These are phyloP conservation scores for Hypoxylon sp. DNA, from an alignment of 2,329 filamentous ascomycete genomes.

Conservation along the genomic window DNA sequence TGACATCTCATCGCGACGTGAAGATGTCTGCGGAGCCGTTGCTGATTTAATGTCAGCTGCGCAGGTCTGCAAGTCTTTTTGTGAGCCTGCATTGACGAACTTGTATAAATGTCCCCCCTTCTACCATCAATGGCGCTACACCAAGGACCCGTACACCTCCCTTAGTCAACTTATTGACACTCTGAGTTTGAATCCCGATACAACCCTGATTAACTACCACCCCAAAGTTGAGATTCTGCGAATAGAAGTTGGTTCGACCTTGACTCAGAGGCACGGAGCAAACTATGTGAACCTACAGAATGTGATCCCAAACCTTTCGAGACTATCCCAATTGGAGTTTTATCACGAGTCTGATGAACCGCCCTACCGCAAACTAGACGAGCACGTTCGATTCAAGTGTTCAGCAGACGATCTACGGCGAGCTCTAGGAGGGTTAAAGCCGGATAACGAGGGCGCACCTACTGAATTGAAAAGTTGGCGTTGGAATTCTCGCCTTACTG, in stretches of 20 bases:
- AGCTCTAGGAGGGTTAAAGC: constrained; percentile 67
- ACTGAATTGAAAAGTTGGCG: constrained; percentile 69
- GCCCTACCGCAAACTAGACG: constrained; percentile 73
- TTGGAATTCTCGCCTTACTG: constrained; percentile 71
- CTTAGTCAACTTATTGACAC: constrained; percentile 67
- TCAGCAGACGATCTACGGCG: constrained; percentile 71
- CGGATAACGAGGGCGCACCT: constrained; percentile 54
- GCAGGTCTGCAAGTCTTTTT: constrained; percentile 73
- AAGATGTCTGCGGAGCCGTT: constrained; percentile 60
- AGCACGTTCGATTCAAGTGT: constrained; percentile 78
- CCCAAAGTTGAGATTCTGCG: constrained; percentile 79
- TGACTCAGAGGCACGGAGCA: constrained; percentile 44
- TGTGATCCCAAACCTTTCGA: constrained; percentile 75
- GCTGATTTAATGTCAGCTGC: constrained; percentile 72
- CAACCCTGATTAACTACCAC: constrained; percentile 73
- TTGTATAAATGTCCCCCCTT: constrained; percentile 80
- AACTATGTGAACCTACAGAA: constrained; percentile 65
- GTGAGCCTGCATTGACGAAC: constrained; percentile 79
- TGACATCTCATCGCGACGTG: constrained; percentile 58
- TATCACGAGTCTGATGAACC: constrained; percentile 78
- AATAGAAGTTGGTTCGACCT: constrained; percentile 71
- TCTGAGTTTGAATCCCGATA: constrained; percentile 57
- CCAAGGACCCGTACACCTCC: constrained; percentile 61
- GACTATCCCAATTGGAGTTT: constrained; percentile 78
- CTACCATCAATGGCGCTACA: constrained; percentile 56